These are phyloP conservation scores for Trifolium subterraneum DNA, from an alignment of 306 rosid genomes.

Conservation along the genomic window DNA sequence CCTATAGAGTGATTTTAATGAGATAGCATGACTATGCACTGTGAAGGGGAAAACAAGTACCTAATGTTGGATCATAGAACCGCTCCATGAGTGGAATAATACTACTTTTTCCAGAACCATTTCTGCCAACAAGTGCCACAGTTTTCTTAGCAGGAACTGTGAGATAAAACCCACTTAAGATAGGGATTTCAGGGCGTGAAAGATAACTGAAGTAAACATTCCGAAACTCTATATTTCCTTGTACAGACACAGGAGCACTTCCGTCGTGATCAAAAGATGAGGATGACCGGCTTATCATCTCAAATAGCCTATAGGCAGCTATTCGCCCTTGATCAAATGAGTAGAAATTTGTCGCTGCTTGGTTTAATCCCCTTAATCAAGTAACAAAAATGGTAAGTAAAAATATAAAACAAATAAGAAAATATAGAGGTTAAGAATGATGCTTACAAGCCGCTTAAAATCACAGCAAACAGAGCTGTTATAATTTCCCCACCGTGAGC, in stretches of 20 bases:
- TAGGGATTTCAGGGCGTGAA: constrained; percentile 99
- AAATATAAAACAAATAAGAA: constrained; percentile 4
- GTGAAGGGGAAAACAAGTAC: constrained; percentile 47
- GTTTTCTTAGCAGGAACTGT: constrained; percentile 99
- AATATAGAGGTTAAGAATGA: constrained; percentile 24
- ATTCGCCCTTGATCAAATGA: constrained; percentile 99
- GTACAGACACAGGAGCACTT: constrained; percentile 68
- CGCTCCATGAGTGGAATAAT: constrained; percentile 99
- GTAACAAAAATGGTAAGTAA: constrained; percentile 36
- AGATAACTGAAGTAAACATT: constrained; percentile 98
- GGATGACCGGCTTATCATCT: constrained; percentile 98
- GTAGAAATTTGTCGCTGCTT: constrained; percentile 99
- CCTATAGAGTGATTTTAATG: constrained; percentile 15
- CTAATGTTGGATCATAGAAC: constrained; percentile 98
- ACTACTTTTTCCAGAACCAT: constrained; percentile 99
- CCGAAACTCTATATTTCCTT: constrained; percentile 96
- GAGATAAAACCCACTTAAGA: constrained; percentile 97
- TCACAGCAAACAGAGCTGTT: constrained; percentile 93
- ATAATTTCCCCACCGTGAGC: constrained; percentile 98
- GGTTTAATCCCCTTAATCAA: constrained; percentile 88
- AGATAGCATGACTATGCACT: constrained; percentile 32
- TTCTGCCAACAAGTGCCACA: constrained; percentile 98
- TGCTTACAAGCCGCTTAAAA: constrained; percentile 98
- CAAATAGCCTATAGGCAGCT: constrained; percentile 98
- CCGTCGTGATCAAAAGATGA: constrained; percentile 88